Evolutionary conservation across 345 rosid species (phyloP), one percentile per base, ranked within the genome.

Genomic region (Draba incana): DNA sequence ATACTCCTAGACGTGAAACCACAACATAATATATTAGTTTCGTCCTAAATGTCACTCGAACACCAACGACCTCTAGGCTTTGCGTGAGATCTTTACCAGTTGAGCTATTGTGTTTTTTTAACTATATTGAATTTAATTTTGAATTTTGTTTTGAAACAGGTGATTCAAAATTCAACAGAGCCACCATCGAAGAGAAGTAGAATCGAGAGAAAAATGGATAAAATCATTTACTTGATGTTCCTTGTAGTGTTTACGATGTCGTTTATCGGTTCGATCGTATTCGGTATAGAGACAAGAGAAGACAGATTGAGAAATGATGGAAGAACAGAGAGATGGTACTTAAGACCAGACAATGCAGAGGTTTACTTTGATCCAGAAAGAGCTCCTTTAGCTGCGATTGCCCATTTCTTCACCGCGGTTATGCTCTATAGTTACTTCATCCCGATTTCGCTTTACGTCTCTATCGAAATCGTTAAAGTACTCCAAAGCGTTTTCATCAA

Each of bases 171-270:
- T 66, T 85, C 98, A 57, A 93, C 97, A 9, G 85, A 78, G 9
- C 97, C 97, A 2, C 97, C 98, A 51, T 93, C 98, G 9, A 93
- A 93, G 78, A 84, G 98, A 78, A 93, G 98, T 67, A 90, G 84
- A 54, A 82, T 93, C 43, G 98, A 93, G 83, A 88, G 78, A 55
- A 82, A 90, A 74, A 90, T 78, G 86, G 98, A 93, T 71, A 87
- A 76, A 72, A 80, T 93, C 54, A 77, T 93, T 16, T 93, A 90
- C 79, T 51, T 82, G 65, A 82, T 87, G 77, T 94, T 94, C 57
- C 60, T 75, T n/a, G 43, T 83, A 5, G 70, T 94, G 64, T 92
- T 94, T 70, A 7, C 84, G 15, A 70, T 94, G 76, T 84, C 96
- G 15, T 44, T 83, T 12, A 47, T 91, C 0, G 96, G 99, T 5